Base-by-base conservation (phyloP, 768 basidiomycete species). In the Gautieria morchelliformis region DNA sequence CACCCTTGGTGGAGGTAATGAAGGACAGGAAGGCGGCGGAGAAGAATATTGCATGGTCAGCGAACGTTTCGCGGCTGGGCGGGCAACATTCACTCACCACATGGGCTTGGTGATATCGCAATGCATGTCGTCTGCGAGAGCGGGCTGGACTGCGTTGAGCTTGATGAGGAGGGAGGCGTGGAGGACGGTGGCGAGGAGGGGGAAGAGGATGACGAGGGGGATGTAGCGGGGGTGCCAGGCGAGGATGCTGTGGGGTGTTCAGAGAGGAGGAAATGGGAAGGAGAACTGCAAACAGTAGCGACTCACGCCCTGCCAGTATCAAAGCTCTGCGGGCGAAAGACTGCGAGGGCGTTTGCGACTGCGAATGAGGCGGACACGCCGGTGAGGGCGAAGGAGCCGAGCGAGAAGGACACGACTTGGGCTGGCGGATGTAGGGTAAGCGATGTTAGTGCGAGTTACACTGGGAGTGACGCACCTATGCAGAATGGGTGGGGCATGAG, bases 401-500 rank as follows among this genome's bases (percentile, higher is more conserved):
- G 68, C 12, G 75, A 74, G 32, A 78, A 73, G 11, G 77, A 57
- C 44, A 76, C 61, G 4, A 72, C 69, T 66, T 81, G 79, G 3
- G 71, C 78, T 79, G 63, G 19, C 65, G 62, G 22, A 69, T 62
- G 65, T 65, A 32, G 60, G 60, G 12, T 64, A 46, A 27, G 59
- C 60, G 8, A 63, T 59, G 39, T 64, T 27, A 5, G 46, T 24
- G 62, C 64, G 37, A 46, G 61, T 63, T 30, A 24, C 20, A 1
- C 40, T 17, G 10, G 44, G 58, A 40, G 3, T 46, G 51, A 66
- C 76, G 59, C 62, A 82, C 82, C 72, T 37, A 79, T 68, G 63
- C 85, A 86, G 61, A 87, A 85, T 30, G 64, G 61, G 37, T 64
- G 68, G 9, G 83, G 81, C 83, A 87, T 87, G 19, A 58, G 64